Conservation (phyloP, 345 rosid species). For the Camelina laxa region DNA sequence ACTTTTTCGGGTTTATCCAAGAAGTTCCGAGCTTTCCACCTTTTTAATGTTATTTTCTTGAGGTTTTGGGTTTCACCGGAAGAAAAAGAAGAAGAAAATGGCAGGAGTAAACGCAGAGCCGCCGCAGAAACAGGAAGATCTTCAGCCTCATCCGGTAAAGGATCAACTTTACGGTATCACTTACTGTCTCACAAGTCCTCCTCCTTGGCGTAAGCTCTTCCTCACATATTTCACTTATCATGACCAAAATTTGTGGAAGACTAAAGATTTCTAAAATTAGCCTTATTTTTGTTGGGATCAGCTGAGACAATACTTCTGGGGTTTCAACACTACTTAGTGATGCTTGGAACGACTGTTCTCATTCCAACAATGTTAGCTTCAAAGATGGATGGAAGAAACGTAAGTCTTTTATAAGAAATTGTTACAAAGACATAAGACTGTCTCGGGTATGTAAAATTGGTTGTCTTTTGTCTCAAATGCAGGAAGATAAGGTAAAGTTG, state of each 20-base stretch:
- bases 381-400: constrained; percentile 90
- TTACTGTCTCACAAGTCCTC: constrained; percentile 89
- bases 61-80: neutral
- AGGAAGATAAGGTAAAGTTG: constrained; percentile 93
- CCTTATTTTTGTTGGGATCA: constrained; percentile 38
- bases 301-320: constrained; percentile 93
- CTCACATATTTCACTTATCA: neutral
- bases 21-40: neutral
- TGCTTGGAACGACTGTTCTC: constrained; percentile 91
- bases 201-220: constrained; percentile 91
- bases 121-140: constrained; percentile 79
- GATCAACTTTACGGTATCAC: constrained; percentile 85
- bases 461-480: constrained; percentile 12
- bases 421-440: neutral
- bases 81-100: constrained; percentile 20
- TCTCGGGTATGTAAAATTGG: constrained; percentile 8
- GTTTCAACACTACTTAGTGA: constrained; percentile 92
- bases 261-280: neutral
- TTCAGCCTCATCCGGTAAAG: constrained; percentile 85
- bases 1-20: neutral
- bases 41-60: constrained; percentile 18
- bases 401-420: constrained; percentile 43
- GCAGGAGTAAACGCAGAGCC: constrained; percentile 69
- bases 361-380: constrained; percentile 77
- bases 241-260: neutral